phyloP scores from a whole-genome alignment of 148 eudicot species.

The Rhododendron mucronatum region DNA sequence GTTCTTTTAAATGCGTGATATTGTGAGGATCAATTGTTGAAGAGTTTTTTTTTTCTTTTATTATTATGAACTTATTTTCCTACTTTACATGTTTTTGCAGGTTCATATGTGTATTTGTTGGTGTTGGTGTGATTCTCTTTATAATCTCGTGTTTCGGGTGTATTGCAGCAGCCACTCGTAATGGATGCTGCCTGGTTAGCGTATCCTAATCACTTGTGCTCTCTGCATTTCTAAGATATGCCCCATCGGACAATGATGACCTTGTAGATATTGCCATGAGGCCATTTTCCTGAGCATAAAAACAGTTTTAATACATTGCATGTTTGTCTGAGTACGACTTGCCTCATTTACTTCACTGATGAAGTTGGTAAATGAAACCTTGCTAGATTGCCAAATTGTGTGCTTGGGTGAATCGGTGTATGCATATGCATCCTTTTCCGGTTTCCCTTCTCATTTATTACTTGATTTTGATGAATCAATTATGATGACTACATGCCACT shows the following conservation, averaged over 20 bases:
- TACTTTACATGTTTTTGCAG: constrained; percentile 32
- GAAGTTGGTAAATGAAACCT: not conserved
- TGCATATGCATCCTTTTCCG: not conserved
- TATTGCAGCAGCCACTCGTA: constrained; percentile 71
- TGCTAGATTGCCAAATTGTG: not conserved
- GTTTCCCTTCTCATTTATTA: not conserved
- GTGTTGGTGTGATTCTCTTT: constrained; percentile 61
- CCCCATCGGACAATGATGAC: not conserved
- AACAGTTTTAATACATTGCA: not conserved
- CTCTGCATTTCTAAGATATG: not conserved
- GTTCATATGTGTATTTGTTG: constrained; percentile 74
- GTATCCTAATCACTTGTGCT: constrained; percentile 60
- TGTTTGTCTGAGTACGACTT: not conserved
- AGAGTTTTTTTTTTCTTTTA: not conserved
- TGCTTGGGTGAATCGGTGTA: not conserved
- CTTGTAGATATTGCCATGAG: not conserved
- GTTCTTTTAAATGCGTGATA: constrained; percentile 41
- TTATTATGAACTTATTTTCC: not conserved
- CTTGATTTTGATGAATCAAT: not conserved
- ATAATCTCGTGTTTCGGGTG: constrained; percentile 83
- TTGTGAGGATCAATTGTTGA: not conserved
- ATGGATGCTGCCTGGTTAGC: constrained; percentile 82
- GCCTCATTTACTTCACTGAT: not conserved
- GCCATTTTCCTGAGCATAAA: not conserved
- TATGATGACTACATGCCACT: not conserved